Base-by-base conservation (phyloP, 768 basidiomycete genomes). In the Albatrellus ellisii region DNA sequence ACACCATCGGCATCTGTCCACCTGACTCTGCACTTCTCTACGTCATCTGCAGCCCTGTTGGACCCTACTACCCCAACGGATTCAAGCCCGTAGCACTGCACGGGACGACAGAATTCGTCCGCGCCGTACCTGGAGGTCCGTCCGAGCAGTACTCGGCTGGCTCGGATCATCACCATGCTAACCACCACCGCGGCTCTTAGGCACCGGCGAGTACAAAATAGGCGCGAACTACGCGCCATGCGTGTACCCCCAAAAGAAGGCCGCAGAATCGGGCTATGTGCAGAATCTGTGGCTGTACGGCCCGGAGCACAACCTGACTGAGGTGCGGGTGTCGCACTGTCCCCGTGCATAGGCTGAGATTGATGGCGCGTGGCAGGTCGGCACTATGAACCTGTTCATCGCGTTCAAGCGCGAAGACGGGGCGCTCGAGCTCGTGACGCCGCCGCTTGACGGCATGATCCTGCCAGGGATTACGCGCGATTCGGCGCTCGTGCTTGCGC, bases 371-470 rank as follows among this genome's bases (percentile, higher is more conserved):
- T 62, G 66, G 0, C 15, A 81, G 54, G 81, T 73, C 31, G 73
- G 87, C 35, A 67, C 77, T 10, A 90, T 89, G 87, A 90, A 90
- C 57, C 67, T 88, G 40, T 85, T 88, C 48, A 68, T 73, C 11
- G 79, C 77, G 1, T 61, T 82, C 38, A 62, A 69, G 54, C 61
- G 72, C 7, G 68, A 70, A 7, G 73, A 80, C 49, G 79, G 75
- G 2, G 67, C 36, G 6, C 20, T 63, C 37, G 50, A 51, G 14
- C 50, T 51, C 27, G 50, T 51, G 17, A 51, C 50, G 2, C 50
- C 50, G 9, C 47, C 50, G 22, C 39, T 51, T 4, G 50, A 51
- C 44, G 68, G 65, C 36, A 55, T 64, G 40, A 61, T 69, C 41
- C 59, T 69, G 24, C 66, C 67, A 24, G 66, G 66, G 36, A 63